Percentiles rank a stretch among this genome's conserved stretches.
These are phyloP conservation scores for Acorus gramineus DNA, from an alignment of 106 monocot species.

Conservation along the genomic window DNA sequence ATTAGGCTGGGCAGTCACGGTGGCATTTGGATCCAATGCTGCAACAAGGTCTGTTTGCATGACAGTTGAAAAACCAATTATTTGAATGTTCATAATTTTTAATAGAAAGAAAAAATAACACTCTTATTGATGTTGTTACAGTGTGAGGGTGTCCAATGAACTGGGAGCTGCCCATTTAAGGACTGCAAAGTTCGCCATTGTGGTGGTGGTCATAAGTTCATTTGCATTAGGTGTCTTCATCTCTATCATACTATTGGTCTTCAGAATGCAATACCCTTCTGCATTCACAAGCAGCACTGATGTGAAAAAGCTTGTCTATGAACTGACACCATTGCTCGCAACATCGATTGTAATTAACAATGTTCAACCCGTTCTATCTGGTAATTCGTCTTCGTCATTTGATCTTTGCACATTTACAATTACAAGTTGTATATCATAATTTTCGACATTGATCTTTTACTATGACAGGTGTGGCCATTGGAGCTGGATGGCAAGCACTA, in stretches of 20 bases:
- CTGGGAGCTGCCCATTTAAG: constrained; percentile 37
- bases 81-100: too few relatives aligned
- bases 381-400: constrained; percentile 1
- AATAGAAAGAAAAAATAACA: too few relatives aligned
- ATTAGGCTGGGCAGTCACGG: constrained; percentile 25
- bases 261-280: constrained; percentile 19
- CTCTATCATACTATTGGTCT: constrained; percentile 4
- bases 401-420: too few relatives aligned
- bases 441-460: too few relatives aligned
- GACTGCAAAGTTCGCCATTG: constrained; percentile 30
- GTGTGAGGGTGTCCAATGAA: constrained; percentile 49
- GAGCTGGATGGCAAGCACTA: constrained; percentile 36
- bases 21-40: constrained; percentile 25
- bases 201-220: constrained; percentile 24
- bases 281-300: constrained; percentile 24
- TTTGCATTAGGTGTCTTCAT: constrained; percentile 9
- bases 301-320: constrained; percentile 17
- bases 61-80: too few relatives aligned
- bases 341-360: constrained; percentile 19
- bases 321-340: constrained; percentile 29
- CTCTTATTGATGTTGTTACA: constrained; percentile 1
- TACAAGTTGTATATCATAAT: too few relatives aligned
- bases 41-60: constrained; percentile 20
- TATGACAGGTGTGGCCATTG: constrained; percentile 24
- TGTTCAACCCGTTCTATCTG: constrained; percentile 35